These are phyloP conservation scores for Uncinocarpus reesii DNA, from an alignment of 2,329 filamentous ascomycete species.

Conservation along the genomic window DNA sequence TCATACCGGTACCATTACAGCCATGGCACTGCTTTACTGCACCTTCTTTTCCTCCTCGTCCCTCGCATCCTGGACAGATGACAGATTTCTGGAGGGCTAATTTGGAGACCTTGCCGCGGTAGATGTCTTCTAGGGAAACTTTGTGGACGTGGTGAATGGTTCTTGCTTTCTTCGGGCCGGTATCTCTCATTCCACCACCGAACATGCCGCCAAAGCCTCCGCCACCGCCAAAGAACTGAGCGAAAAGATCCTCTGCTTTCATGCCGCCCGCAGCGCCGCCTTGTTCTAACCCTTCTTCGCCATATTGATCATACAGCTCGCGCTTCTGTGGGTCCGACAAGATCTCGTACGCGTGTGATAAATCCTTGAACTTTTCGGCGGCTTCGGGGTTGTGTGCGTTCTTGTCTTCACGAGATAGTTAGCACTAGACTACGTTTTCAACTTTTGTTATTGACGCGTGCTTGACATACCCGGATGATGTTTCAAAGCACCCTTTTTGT, in stretches of 20 bases:
- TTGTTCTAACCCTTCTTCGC: conserved; percentile 83
- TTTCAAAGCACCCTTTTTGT: conserved; percentile 83
- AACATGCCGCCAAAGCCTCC: conserved; percentile 66
- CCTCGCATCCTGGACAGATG: conserved; percentile 90
- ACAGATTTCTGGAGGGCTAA: conserved; percentile 93
- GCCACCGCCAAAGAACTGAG: conserved; percentile 80
- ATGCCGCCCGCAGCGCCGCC: conserved; percentile 76
- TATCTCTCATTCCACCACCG: conserved; percentile 64
- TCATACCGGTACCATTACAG: conserved; percentile 93
- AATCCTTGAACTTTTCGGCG: conserved; percentile 96
- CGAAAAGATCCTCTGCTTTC: conserved; percentile 92
- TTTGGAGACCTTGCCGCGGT: conserved; percentile 95
- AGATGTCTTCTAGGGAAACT: conserved; percentile 94
- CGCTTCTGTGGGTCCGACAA: conserved; percentile 89
- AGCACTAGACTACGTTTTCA: background rate
- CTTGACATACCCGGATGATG: conserved; percentile 75
- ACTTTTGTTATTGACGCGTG: background rate
- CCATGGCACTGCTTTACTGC: conserved; percentile 87
- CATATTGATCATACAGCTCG: conserved; percentile 89
- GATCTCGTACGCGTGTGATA: conserved; percentile 90
- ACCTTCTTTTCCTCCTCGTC: conserved; percentile 90
- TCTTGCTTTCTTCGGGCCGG: conserved; percentile 79
- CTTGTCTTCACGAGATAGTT: conserved; percentile 58
- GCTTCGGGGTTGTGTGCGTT: conserved; percentile 88
- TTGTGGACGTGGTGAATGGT: conserved; percentile 98